phyloP scores from a whole-genome alignment of 2,329 filamentous ascomycete species.

The Penicillium sp. region DNA sequence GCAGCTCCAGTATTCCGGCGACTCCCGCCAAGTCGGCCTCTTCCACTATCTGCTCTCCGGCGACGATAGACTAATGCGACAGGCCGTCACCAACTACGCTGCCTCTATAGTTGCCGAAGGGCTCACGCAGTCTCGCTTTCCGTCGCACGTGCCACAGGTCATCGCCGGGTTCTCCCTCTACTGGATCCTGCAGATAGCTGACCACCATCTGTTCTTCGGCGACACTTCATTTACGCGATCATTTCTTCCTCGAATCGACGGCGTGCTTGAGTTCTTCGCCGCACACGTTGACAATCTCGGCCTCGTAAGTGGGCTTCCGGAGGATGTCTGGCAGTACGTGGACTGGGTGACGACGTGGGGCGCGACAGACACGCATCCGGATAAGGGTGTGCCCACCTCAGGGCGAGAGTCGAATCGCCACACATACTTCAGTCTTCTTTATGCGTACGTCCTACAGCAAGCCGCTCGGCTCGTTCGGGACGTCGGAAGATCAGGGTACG shows the following conservation, averaged over 20 bases:
- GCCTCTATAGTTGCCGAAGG: slow-evolving; percentile 33
- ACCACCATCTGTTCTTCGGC: slow-evolving; percentile 39
- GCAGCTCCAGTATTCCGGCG: slow-evolving; percentile 40
- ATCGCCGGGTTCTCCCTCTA: slow-evolving; percentile 39
- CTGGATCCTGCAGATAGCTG: slow-evolving; percentile 38
- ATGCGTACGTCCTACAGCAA: slow-evolving; percentile 42
- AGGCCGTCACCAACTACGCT: slow-evolving; percentile 40
- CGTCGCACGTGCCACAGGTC: slow-evolving; percentile 36
- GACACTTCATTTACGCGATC: slow-evolving; percentile 29
- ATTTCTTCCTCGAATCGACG: slow-evolving; percentile 32
- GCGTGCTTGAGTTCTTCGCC: slow-evolving; percentile 32
- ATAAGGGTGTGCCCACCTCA: slow-evolving; percentile 48
- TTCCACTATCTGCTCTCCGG: slow-evolving; percentile 41
- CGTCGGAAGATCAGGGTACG: slow-evolving; percentile 40
- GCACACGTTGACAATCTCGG: slow-evolving; percentile 25
- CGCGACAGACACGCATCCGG: slow-evolving; percentile 34
- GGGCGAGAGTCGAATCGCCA: slow-evolving; percentile 43
- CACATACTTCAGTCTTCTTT: slow-evolving; percentile 49
- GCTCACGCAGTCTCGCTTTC: slow-evolving; percentile 38
- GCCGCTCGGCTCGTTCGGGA: slow-evolving; percentile 38
- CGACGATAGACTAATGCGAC: slow-evolving; percentile 38
- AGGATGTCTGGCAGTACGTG: slow-evolving; percentile 40
- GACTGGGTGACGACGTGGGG: slow-evolving; percentile 43
- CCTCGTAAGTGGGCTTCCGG: slow-evolving; percentile 30
- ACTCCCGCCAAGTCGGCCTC: slow-evolving; percentile 31